Percentiles rank a stretch among this genome's conserved stretches.
Conservation (phyloP, 1,284 basidiomycete genomes). For the Rhodotorula sp. region DNA sequence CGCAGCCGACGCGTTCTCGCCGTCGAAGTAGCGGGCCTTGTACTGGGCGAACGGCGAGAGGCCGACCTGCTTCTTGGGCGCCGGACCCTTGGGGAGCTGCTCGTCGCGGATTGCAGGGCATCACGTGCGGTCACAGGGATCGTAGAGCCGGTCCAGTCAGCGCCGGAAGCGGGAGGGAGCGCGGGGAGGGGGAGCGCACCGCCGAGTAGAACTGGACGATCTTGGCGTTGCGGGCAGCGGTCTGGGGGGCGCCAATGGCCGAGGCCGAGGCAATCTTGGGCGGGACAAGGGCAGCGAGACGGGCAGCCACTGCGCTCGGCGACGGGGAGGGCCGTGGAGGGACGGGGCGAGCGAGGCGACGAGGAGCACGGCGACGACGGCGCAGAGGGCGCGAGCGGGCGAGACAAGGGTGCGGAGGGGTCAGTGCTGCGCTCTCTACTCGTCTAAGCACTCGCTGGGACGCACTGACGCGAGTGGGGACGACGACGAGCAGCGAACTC, state of each 20-base stretch:
- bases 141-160: too few species aligned
- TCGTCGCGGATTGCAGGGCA: neutral
- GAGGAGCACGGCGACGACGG: neutral
- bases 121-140: neutral
- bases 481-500: too few species aligned
- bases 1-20: slow-evolving; percentile 46
- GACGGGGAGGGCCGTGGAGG: neutral
- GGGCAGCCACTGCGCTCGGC: slow-evolving; percentile 4
- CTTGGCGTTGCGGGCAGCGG: slow-evolving; percentile 46
- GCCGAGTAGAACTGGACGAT: slow-evolving; percentile 50
- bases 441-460: too few species aligned
- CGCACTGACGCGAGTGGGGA: too few species aligned
- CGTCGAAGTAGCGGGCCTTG: slow-evolving; percentile 48
- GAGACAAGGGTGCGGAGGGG: neutral
- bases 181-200: slow-evolving; percentile 20
- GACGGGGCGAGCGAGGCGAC: neutral
- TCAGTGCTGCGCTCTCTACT: too few species aligned
- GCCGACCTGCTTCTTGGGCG: slow-evolving; percentile 32
- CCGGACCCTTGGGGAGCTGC: slow-evolving; percentile 48
- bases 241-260: slow-evolving; percentile 43
- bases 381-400: neutral
- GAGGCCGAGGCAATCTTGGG: slow-evolving; percentile 49
- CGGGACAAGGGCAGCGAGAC: slow-evolving; percentile 45
- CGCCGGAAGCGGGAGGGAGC: neutral
- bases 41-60: slow-evolving; percentile 46